phyloP scores from a whole-genome alignment of 768 basidiomycete genomes.

The Mrakia hoshinonis region DNA sequence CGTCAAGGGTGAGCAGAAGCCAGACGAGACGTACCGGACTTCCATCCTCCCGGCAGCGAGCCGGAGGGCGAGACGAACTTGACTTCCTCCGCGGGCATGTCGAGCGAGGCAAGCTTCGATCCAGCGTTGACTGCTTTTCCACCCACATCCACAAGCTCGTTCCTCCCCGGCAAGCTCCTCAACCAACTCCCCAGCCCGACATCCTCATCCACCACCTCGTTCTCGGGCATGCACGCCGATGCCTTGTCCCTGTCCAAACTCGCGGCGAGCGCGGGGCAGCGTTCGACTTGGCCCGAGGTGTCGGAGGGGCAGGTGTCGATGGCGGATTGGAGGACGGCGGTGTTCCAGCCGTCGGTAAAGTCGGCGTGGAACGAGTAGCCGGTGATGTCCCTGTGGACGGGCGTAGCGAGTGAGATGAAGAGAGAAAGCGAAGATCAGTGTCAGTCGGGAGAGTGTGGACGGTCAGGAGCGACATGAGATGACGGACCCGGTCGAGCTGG shows the following conservation, averaged over 20 bases:
- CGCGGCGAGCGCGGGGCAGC: background rate
- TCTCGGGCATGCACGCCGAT: slow-evolving; percentile 35
- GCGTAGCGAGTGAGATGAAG: no score
- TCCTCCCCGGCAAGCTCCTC: slow-evolving; percentile 37
- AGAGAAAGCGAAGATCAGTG: background rate
- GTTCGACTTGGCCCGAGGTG: background rate
- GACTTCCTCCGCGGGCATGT: slow-evolving; percentile 33
- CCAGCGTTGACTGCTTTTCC: background rate
- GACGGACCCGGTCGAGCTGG: no score
- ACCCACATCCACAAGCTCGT: background rate
- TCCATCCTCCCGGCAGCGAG: slow-evolving; percentile 36
- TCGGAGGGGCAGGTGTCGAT: slow-evolving; percentile 28
- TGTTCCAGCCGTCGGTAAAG: slow-evolving; percentile 36
- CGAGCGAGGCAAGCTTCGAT: slow-evolving; percentile 33
- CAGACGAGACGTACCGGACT: slow-evolving; percentile 4
- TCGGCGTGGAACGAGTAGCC: slow-evolving; percentile 37
- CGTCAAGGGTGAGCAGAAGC: no score
- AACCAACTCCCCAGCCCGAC: slow-evolving; percentile 36
- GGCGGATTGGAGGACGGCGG: slow-evolving; percentile 40
- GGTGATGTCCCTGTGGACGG: background rate
- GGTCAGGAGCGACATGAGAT: no score
- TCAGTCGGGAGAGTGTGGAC: no score
- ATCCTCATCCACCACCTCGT: slow-evolving; percentile 39
- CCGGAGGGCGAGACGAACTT: slow-evolving; percentile 32
- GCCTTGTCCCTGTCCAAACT: background rate